These are phyloP conservation scores for Pseudocercospora fuligena DNA, from an alignment of 2,329 filamentous ascomycete genomes.

Conservation along the genomic window DNA sequence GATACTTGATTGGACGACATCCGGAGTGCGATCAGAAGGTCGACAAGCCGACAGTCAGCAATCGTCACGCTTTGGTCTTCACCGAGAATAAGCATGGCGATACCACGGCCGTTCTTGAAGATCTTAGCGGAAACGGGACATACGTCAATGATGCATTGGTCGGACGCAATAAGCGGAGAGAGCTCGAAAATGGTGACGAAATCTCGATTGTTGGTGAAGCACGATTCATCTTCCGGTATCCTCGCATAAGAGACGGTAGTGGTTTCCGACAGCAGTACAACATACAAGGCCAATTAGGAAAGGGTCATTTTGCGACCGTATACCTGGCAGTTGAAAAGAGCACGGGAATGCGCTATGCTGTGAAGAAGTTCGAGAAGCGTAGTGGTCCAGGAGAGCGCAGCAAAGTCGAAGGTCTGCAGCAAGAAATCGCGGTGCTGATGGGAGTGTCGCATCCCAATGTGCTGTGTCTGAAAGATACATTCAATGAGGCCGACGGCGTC, in stretches of 20 bases:
- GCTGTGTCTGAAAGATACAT: constrained; percentile 91
- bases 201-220: constrained; percentile 84
- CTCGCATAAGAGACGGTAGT: constrained; percentile 72
- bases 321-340: constrained; percentile 87
- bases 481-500: constrained; percentile 86
- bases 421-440: constrained; percentile 97
- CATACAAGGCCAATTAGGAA: constrained; percentile 82
- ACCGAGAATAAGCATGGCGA: constrained; percentile 63
- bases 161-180: constrained; percentile 87
- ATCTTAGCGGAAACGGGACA: constrained; percentile 94
- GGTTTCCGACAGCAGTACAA: constrained; percentile 86
- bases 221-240: constrained; percentile 90
- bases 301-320: constrained; percentile 93
- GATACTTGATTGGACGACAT: constrained; percentile 91
- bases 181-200: constrained; percentile 88
- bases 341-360: constrained; percentile 81
- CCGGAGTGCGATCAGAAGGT: constrained; percentile 80
- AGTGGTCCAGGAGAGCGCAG: constrained; percentile 80
- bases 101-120: constrained; percentile 77
- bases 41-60: constrained; percentile 80
- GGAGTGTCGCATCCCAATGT: constrained; percentile 94
- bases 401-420: constrained; percentile 83
- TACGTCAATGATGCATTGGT: constrained; percentile 92
- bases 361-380: constrained; percentile 92
- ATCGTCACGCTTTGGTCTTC: constrained; percentile 77